Evolutionary conservation across 345 rosid species (phyloP), one percentile per base, ranked within the genome.

Genomic region (Rhizophora mangle): DNA sequence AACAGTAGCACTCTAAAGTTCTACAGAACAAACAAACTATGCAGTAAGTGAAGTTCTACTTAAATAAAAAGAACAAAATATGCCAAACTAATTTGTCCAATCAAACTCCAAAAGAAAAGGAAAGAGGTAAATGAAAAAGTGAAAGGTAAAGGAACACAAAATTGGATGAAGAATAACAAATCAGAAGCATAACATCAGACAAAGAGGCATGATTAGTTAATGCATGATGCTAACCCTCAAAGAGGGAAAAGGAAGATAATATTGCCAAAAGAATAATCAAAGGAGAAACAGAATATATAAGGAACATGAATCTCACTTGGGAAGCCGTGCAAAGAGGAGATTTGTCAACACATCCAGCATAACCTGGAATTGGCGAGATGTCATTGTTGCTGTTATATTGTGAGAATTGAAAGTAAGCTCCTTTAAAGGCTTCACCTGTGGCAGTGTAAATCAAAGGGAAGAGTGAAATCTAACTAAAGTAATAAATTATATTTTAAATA

Each of bases 301-400:
- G 20, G 59, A 62, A 21, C 72, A 76, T 53, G 29, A 65, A 75
- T 65, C 96, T 88, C 74, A 95, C 99, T 90, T 95, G 85, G 99
- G 99, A 74, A 78, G 94, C 75, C 98, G 86, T 27, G 97, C 98
- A 84, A 95, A 95, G 79, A 95, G 99, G 73, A 95, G 98, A 81
- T 92, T 92, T 32, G 91, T 88, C 89, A 95, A 79, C 72, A 95
- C 99, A 82, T 92, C 97, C 80, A 86, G 77, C 99, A 95, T 92
- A 74, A 95, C 98, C 73, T 92, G 98, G 80, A 92, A 95, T 71
- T 95, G 99, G 47, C 96, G 92, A 72, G 99, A 90, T 21, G 99
- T 95, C 99, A 95, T 95, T 64, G 96, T 79, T 63, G 99, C 98
- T 34, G 83, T 86, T 86, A 95, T 92, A 74, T 89, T 85, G 56